A percentile compares a stretch with the other conserved stretches of the same genome.
phyloP scores from a whole-genome alignment of 768 basidiomycete species.

The Leccinum rimulosum region DNA sequence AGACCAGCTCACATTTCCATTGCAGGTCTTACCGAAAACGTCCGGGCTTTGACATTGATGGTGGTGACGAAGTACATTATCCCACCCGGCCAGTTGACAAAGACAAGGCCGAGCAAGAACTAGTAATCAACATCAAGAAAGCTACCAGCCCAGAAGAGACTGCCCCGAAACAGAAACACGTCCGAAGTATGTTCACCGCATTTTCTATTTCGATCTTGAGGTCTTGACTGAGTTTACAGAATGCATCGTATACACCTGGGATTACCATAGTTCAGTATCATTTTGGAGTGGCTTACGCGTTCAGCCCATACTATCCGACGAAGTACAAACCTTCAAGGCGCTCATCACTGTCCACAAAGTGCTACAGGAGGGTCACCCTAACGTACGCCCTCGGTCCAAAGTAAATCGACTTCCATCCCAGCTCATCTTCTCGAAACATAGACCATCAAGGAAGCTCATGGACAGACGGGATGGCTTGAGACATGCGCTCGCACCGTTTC shows the following conservation, averaged over 20 bases:
- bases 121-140: slow-evolving; percentile 96
- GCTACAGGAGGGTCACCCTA: slow-evolving; percentile 94
- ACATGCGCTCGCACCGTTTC: slow-evolving; percentile 92
- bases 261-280: slow-evolving; percentile 95
- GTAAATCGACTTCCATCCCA: slow-evolving; percentile 2
- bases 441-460: slow-evolving; percentile 93
- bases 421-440: slow-evolving; percentile 33
- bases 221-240: slow-evolving; percentile 48
- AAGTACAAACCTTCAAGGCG: slow-evolving; percentile 97
- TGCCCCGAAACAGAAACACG: slow-evolving; percentile 99
- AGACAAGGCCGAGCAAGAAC: slow-evolving; percentile 95
- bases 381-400: slow-evolving; percentile 46
- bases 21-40: slow-evolving; percentile 35
- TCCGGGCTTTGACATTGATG: slow-evolving; percentile 61
- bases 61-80: slow-evolving; percentile 79
- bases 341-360: slow-evolving; percentile 98
- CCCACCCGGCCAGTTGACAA: slow-evolving; percentile 98
- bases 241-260: slow-evolving; percentile 99
- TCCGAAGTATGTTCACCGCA: slow-evolving; percentile 71
- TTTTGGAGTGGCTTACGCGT: slow-evolving; percentile 98
- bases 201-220: slow-evolving; percentile 5
- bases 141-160: slow-evolving; percentile 93
- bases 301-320: slow-evolving; percentile 94
- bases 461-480: slow-evolving; percentile 97
- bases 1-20: slow-evolving; percentile 9